Evolutionary conservation across 805 yeast genomes (phyloP), one percentile per base, ranked within the genome.

Genomic region (Wickerhamiella azyma): DNA sequence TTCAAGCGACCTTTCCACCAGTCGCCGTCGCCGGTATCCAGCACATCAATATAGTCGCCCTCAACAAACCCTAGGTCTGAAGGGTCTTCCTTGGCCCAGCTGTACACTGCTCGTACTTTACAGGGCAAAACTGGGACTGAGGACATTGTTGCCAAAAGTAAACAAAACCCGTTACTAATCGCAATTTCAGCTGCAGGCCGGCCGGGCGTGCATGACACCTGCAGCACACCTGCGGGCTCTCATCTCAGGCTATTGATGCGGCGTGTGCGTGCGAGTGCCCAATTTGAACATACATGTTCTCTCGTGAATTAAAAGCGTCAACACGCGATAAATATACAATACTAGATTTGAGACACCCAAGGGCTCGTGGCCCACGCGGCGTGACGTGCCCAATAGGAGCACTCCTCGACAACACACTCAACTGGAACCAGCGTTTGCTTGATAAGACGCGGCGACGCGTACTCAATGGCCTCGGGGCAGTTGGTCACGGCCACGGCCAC

Each of bases 41-140:
- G 73, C 4, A 92, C 94, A 51, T 85, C 94, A 54, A 92, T 84
- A 43, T 84, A 67, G 59, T 92, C 97, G 43, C 94, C 94, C 64
- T 92, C 97, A 17, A 88, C 72, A 60, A 92, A 92, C 0, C 97
- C 97, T 37, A 92, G 69, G 59, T 92, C 96, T 39, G 83, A 81
- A 46, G 79, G 83, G 56, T 82, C 77, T 57, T 85, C 86, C 13
- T 96, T 97, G 17, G 96, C 79, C 96, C 96, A 88, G 19, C 95
- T 85, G 59, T 83, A 89, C 35, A 74, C 74, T 9, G 98, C 92
- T 58, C 75, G 75, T 28, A 81, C 94, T 58, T 71, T 71, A 62
- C 84, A 84, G 3, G 94, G 94, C 11, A 57, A 56, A 2, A 56
- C 52, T 1, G 59, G 59, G 10, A 55, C 26, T 17, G 40, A 16